Base-by-base conservation (phyloP, 2,329 filamentous ascomycete genomes). In the Pseudogymnoascus sp. region DNA sequence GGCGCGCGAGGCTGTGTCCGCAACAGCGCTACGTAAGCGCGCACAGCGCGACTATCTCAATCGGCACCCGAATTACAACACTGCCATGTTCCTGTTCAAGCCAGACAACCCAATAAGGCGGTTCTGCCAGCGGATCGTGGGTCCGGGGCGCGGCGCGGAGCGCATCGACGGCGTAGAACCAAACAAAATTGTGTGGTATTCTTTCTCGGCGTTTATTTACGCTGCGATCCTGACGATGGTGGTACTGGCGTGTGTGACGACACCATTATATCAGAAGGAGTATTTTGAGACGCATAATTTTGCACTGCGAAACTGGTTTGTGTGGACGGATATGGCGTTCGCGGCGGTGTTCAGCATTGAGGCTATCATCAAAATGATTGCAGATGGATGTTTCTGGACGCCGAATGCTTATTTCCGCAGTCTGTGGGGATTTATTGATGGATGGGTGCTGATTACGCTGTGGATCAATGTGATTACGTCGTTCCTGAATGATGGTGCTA, bases 321-420 rank as follows among this genome's bases (percentile, higher is more conserved):
- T 95, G 5, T 97, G 91, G 84, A 90, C 90, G 10, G 94, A 99
- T 73, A 81, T 95, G 74, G 88, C 90, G 5, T 99, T 99, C 72
- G 92, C 93, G 1, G 75, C 89, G 1, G 76, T 99, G 12, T 99
- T 99, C 76, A 89, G 89, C 0, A 72, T 90, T 5, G 94, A 99
- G 74, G 91, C 92, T 0, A 71, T 86, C 5, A 92, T 99, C 77
- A 99, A 99, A 74, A 87, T 96, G 62, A 86, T 99, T 69, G 94
- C 94, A 0, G 94, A 99, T 76, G 94, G 94, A 6, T 89, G 96
- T 69, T 89, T 97, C 73, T 97, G 91, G 85, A 97, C 94, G 0
- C 94, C 94, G 0, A 97, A 99, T 75, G 95, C 95, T 2, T 99
- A 96, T 72, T 91, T 97, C 73, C 87, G 94, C 69, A 93, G 93